A percentile compares a stretch with the other conserved stretches of the same genome.
These are phyloP conservation scores for Calonectria montana DNA, from an alignment of 2,329 filamentous ascomycete genomes.

Conservation along the genomic window DNA sequence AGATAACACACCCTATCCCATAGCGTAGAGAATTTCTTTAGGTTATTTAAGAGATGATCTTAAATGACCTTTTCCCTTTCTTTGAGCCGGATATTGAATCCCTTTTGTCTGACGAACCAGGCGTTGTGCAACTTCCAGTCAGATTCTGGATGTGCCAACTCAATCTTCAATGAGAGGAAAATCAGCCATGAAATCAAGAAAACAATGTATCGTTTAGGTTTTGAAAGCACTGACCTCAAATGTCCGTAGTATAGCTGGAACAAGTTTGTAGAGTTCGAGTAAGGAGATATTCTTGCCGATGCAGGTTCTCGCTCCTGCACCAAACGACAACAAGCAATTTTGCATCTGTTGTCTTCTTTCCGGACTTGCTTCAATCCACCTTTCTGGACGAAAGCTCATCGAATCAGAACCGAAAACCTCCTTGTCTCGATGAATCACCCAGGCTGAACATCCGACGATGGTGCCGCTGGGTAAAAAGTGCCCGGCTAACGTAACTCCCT, in stretches of 20 bases:
- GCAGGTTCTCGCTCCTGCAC: background rate
- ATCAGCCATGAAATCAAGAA: background rate
- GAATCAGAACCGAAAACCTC: background rate
- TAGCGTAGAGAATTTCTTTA: no score
- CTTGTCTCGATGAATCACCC: background rate
- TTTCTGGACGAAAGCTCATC: background rate
- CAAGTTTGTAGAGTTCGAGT: background rate
- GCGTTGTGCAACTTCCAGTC: background rate
- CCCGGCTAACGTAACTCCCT: background rate
- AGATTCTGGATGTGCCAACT: background rate
- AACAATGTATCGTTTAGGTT: fast-evolving
- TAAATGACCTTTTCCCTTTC: background rate
- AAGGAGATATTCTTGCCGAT: background rate
- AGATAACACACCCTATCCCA: no score
- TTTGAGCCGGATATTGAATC: background rate
- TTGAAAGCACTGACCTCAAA: background rate
- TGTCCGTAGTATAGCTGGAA: background rate
- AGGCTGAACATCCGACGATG: background rate
- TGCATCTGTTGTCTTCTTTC: background rate
- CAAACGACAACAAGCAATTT: background rate
- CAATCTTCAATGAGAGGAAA: background rate
- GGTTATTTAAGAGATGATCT: no score
- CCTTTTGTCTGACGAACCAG: background rate
- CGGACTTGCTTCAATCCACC: background rate
- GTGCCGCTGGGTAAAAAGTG: background rate